These are phyloP conservation scores for Botrytis aclada DNA, from an alignment of 2,329 filamentous ascomycete species.

Conservation along the genomic window DNA sequence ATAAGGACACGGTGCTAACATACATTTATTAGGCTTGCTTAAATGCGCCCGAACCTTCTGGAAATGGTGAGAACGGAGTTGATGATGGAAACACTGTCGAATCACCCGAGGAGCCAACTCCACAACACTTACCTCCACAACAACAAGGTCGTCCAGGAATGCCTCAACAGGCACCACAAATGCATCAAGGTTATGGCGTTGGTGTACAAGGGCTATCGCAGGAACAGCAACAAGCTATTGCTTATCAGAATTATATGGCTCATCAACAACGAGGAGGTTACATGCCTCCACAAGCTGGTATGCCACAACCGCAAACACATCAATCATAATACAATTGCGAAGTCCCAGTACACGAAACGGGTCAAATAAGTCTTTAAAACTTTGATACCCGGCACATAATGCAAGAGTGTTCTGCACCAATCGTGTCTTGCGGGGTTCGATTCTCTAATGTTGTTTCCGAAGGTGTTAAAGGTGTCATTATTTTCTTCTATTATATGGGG, in stretches of 20 bases:
- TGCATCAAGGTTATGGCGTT: conserved; percentile 58
- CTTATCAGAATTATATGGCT: conserved; percentile 79
- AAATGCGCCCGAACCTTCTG: conserved; percentile 87
- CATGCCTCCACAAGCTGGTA: conserved; percentile 73
- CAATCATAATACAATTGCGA: conserved; percentile 56
- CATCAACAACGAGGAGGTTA: conserved; percentile 72
- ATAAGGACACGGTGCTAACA: conserved; percentile 37
- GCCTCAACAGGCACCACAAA: conserved; percentile 56
- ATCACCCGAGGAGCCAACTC: conserved; percentile 83
- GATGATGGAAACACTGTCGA: conserved; percentile 76
- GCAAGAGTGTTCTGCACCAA: conserved; percentile 26
- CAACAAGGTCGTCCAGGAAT: conserved; percentile 57
- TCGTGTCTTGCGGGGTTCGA: conserved; percentile 36
- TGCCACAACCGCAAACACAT: conserved; percentile 80
- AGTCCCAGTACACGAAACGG: conserved; percentile 32
- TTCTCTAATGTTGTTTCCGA: conserved; percentile 29
- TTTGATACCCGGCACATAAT: conserved; percentile 60
- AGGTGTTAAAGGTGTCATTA: conserved; percentile 35
- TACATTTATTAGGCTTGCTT: conserved; percentile 75
- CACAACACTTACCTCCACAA: conserved; percentile 69
- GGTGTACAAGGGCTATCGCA: conserved; percentile 47
- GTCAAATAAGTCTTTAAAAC: conserved; percentile 39
- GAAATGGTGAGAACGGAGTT: conserved; percentile 76
- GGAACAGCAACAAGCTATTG: conserved; percentile 70
- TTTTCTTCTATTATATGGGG: conserved; percentile 18